Base-by-base conservation (phyloP, 2,329 filamentous ascomycete species). In the Trichoderma afroharzianum region DNA sequence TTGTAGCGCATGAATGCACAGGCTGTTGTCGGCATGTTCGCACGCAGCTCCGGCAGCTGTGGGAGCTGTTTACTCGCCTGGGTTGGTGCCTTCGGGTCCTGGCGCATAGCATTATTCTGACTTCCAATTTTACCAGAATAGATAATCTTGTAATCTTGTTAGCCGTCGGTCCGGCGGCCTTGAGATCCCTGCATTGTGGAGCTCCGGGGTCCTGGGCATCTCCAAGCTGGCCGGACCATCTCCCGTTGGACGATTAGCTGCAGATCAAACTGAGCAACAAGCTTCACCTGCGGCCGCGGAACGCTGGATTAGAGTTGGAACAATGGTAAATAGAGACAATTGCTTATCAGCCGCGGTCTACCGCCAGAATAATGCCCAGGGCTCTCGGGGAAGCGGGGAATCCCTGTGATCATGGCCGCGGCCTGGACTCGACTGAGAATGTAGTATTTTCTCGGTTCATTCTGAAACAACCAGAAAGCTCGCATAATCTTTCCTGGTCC, bases 241-340 rank as follows among this genome's bases (percentile, higher is more conserved):
- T 71, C 50, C 69, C 53, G 53, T 67, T 67, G 36, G 69, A 9
- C 69, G 57, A 63, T 57, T 71, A 53, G 69, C 53, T 28, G 69
- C 68, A 63, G 61, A 59, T 71, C 68, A 14, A 21, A 21, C 14
- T 28, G 33, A 15, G 33, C 21, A 58, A 50, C 15, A 63, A 63
- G 68, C 68, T 70, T 63, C 43, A 63, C 30, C 33, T 58, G 53
- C 32, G 36, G 30, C 43, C 50, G 28, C 50, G 26, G n/a, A 57
- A 58, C 12, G 26, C 18, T n/a, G 24, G 21, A 12, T 58, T 36
- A 21, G 53, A 58, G n/a, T n/a, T 24, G 50, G 18, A 68, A 26
- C 9, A 39, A n/a, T 11, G 21, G 15, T 21, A 67, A n/a, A 12
- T 4, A 55, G 36, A 39, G 24, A 59, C n/a, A 24, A 24, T 59